A percentile compares a stretch with the other conserved stretches of the same genome.
Conservation (phyloP, 495 filamentous ascomycete genomes). For the Podospora bellae-mahoneyi region DNA sequence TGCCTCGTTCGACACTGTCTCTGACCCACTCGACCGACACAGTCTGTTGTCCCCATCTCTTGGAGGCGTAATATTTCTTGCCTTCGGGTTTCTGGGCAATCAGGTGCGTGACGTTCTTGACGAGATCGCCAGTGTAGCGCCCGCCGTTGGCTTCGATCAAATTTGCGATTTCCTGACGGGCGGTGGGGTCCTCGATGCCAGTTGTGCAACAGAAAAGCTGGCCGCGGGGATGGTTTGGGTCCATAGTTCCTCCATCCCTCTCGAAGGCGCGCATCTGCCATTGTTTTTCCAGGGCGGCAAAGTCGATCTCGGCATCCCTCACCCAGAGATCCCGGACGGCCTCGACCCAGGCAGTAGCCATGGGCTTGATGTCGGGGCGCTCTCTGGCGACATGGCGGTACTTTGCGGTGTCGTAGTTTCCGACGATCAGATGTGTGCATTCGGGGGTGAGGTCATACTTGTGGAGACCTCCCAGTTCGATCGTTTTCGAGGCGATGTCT, state of each 20-base stretch:
- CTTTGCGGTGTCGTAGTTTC: slow-evolving; percentile 80
- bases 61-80: slow-evolving; percentile 83
- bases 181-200: slow-evolving; percentile 76
- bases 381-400: slow-evolving; percentile 93
- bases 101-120: slow-evolving; percentile 79
- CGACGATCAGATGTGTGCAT: slow-evolving; percentile 91
- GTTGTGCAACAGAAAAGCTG: slow-evolving; percentile 80
- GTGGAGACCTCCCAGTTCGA: slow-evolving; percentile 81
- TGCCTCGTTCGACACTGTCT: slow-evolving; percentile 83
- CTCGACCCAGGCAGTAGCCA: slow-evolving; percentile 77
- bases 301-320: slow-evolving; percentile 72
- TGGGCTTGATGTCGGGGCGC: slow-evolving; percentile 75
- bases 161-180: slow-evolving; percentile 62
- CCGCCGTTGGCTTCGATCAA: slow-evolving; percentile 66
- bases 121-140: slow-evolving; percentile 79
- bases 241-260: slow-evolving; percentile 34
- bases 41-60: slow-evolving; percentile 70
- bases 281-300: slow-evolving; percentile 52
- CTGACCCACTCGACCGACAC: slow-evolving; percentile 81
- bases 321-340: slow-evolving; percentile 81
- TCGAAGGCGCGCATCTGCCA: slow-evolving; percentile 47
- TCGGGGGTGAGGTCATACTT: slow-evolving; percentile 91
- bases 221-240: slow-evolving; percentile 25
- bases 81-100: slow-evolving; percentile 75
- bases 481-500: slow-evolving; percentile 62